Conservation (phyloP, 148 eudicot species). For the Amaranthus hypochondriacus region DNA sequence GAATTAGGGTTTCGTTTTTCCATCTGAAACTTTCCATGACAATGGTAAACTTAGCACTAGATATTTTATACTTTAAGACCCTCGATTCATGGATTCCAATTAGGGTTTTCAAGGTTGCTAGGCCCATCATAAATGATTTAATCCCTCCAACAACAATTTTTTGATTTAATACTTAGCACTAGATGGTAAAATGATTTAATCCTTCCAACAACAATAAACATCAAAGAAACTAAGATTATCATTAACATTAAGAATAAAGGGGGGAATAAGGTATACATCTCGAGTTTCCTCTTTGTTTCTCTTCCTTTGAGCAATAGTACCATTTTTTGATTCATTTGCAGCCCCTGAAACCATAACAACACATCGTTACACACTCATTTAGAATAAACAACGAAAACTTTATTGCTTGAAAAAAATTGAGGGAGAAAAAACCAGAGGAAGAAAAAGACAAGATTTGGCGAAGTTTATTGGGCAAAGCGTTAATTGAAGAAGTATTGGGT, state of each 20-base stretch:
- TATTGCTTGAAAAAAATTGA: background rate
- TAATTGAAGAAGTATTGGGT: conserved; percentile 51
- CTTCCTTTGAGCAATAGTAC: conserved; percentile 6
- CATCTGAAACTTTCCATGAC: background rate
- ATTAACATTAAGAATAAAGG: too few species aligned
- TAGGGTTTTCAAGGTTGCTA: background rate
- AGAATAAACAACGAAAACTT: background rate
- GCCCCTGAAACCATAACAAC: background rate
- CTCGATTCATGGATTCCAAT: background rate
- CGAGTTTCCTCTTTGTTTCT: conserved; percentile 15
- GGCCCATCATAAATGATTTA: background rate
- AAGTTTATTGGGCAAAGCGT: conserved; percentile 74
- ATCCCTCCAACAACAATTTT: background rate
- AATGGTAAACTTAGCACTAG: background rate
- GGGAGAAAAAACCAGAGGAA: conserved; percentile 19
- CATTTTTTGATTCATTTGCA: background rate
- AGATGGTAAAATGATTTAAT: background rate
- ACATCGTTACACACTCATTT: background rate
- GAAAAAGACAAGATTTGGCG: conserved; percentile 49
- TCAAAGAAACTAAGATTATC: background rate
- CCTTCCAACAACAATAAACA: background rate
- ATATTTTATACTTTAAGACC: background rate
- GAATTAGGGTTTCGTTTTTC: background rate
- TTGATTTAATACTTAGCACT: background rate
- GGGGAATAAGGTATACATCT: conserved; percentile 6